Percentiles rank a stretch among this genome's conserved stretches.
phyloP scores from a whole-genome alignment of 768 basidiomycete genomes.

The Russula brevipes region DNA sequence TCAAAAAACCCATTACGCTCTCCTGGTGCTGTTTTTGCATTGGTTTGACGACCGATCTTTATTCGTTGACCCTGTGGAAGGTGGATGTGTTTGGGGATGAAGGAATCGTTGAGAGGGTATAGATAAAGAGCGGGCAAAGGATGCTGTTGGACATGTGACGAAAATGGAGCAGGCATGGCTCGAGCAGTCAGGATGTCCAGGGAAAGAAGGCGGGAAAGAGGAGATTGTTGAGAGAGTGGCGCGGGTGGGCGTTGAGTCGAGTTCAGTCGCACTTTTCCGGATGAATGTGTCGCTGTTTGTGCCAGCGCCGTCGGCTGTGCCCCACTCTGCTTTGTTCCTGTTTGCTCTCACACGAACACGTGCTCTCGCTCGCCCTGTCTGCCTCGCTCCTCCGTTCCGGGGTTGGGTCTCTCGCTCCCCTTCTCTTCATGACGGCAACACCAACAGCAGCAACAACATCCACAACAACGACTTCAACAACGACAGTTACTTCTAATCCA shows the following conservation, averaged over 20 bases:
- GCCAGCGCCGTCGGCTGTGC: not conserved
- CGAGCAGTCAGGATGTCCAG: no score
- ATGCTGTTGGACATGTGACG: conserved; percentile 21
- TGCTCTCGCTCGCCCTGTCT: not conserved
- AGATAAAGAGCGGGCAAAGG: conserved; percentile 41
- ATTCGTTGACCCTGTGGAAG: conserved; percentile 61
- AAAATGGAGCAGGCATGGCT: conserved; percentile 22
- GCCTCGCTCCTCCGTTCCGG: not conserved
- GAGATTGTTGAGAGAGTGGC: conserved; percentile 8
- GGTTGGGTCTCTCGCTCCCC: not conserved
- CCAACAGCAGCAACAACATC: not conserved
- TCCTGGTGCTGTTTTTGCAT: conserved; percentile 87
- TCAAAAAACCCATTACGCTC: conserved; percentile 97
- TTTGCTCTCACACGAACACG: conserved; percentile 19
- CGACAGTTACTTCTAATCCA: conserved; percentile 37
- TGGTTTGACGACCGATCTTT: conserved; percentile 94
- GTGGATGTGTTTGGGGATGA: conserved; percentile 91
- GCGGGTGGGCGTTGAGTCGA: conserved; percentile 7
- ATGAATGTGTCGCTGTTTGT: no score
- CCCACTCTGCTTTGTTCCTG: not conserved
- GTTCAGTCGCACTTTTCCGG: not conserved
- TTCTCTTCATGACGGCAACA: conserved; percentile 10
- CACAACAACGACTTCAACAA: not conserved
- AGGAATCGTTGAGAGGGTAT: conserved; percentile 92
- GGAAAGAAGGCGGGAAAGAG: not conserved